Percentiles rank a stretch among this genome's conserved stretches.
Evolutionary conservation across 2,329 filamentous ascomycete genomes (phyloP).

Genomic region (Davidsoniella australis): DNA sequence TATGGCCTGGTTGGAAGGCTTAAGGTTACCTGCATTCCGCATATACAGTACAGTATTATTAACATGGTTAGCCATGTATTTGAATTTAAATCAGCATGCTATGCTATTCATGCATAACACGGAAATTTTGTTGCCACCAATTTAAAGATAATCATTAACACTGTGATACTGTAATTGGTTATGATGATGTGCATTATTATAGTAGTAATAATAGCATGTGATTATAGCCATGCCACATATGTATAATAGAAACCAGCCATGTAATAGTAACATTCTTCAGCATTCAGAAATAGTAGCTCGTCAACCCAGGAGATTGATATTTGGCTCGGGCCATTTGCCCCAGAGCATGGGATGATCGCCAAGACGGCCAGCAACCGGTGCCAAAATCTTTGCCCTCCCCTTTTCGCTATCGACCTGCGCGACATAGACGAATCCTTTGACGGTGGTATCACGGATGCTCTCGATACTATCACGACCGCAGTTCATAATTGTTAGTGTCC

Average conservation of each 20-base stretch:
- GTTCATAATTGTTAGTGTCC: slow-evolving; percentile 70
- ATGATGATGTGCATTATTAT: no score
- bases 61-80: not conserved
- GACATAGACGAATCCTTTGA: slow-evolving; percentile 88
- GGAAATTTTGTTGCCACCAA: no score
- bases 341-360: slow-evolving; percentile 66
- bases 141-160: no score
- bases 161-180: no score
- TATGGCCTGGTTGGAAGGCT: not conserved
- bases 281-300: not conserved
- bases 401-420: slow-evolving; percentile 78
- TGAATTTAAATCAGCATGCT: no score
- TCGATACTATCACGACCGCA: slow-evolving; percentile 50
- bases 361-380: slow-evolving; percentile 67
- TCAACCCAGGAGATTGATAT: slow-evolving; percentile 54
- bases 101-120: no score
- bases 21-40: not conserved
- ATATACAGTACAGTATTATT: not conserved
- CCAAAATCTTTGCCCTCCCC: slow-evolving; percentile 62
- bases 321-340: slow-evolving; percentile 75
- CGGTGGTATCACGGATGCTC: slow-evolving; percentile 59
- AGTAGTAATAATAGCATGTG: no score
- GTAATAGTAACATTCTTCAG: not conserved
- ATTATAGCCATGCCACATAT: no score
- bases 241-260: no score